Evolutionary conservation across 257 asterid species (phyloP), one percentile per base, ranked within the genome.

Genomic region (Fraxinus cuspidata): DNA sequence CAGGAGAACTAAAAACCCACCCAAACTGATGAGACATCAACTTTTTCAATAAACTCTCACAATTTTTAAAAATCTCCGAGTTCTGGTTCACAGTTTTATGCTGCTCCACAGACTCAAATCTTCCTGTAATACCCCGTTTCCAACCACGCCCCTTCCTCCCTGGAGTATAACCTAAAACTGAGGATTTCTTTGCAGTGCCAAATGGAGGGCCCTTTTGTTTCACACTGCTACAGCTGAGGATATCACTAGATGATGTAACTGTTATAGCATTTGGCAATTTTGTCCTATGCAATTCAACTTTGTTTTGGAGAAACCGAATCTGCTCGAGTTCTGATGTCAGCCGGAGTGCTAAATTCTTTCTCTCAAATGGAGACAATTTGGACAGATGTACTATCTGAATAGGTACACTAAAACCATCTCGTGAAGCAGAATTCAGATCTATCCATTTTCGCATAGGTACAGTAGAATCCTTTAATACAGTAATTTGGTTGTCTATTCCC

Each of bases 251-350:
- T 25, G 90, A 87, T 56, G 94, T 82, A 79, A 81, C 83, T 7
- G 85, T 49, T 66, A 82, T 47, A 77, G 84, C 84, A 85, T 83
- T 92, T 29, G 79, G 78, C 60, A 76, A 28, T 75, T 51, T 82
- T 66, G 82, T 76, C 85, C 85, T 87, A 56, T 75, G 85, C 6
- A 74, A 80, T 66, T 86, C 92, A 65, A 87, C 63, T 82, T 88
- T 88, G 81, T 72, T 91, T 82, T 84, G 92, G 40, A 91, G 78
- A 47, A 77, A 69, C 67, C 85, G 87, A 86, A 81, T 90, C 84
- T 82, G 87, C 73, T 89, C 95, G 40, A 92, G 97, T 88, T 94
- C 99, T 34, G 92, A 79, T 83, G 86, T 87, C 79, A 94, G 76
- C 29, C 90, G 90, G 70, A 80, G 83, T 35, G 80, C 83, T 84